Conservation (phyloP, 1,139 yeast species). For the Pichia cactophila region DNA sequence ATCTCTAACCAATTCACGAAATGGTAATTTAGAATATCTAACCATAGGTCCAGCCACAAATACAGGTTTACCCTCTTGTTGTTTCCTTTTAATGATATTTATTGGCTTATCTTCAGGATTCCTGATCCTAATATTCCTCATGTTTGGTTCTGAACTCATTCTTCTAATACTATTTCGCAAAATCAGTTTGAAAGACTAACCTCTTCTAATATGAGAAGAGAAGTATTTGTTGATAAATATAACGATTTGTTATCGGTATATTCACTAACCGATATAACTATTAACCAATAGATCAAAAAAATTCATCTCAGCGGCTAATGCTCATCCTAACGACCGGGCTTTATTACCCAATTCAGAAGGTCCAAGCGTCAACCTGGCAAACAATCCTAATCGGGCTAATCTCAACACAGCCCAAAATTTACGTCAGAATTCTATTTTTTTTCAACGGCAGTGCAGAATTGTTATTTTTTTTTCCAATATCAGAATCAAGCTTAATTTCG, state of each 20-base stretch:
- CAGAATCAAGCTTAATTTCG: background rate
- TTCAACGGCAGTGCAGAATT: background rate
- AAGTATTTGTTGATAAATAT: no score
- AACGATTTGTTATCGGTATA: no score
- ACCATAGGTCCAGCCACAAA: conserved; percentile 96
- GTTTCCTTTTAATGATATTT: conserved; percentile 40
- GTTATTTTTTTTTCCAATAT: background rate
- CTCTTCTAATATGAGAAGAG: no score
- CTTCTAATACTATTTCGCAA: background rate
- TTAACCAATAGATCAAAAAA: no score
- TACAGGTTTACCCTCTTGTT: conserved; percentile 49
- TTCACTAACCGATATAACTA: no score
- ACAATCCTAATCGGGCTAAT: background rate
- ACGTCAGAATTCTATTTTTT: background rate
- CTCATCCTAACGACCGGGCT: background rate
- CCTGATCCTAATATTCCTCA: conserved; percentile 19
- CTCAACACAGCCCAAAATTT: background rate
- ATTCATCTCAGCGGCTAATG: background rate
- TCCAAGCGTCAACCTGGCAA: background rate
- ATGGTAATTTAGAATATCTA: conserved; percentile 87
- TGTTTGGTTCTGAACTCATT: background rate
- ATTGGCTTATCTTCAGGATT: conserved; percentile 50
- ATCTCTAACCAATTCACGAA: conserved; percentile 70
- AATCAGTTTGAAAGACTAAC: background rate
- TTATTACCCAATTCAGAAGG: background rate